Percentiles rank a stretch among this genome's conserved stretches.
These are phyloP conservation scores for Andrographis paniculata DNA, from an alignment of 305 asterid genomes.

Conservation along the genomic window DNA sequence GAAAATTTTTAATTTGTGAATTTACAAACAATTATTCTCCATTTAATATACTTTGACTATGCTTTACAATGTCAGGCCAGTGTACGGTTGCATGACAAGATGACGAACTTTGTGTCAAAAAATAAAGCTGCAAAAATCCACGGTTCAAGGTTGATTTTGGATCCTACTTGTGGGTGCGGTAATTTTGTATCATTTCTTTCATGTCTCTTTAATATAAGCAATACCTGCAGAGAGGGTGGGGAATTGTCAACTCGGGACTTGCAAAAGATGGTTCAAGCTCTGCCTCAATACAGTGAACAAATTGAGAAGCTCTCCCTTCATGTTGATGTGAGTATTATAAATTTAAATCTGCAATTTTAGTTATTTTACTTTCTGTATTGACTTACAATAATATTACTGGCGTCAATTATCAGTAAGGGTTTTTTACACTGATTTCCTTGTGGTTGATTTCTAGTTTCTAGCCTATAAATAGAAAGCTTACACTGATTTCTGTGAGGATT, in stretches of 20 bases:
- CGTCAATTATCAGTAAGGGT: neutral
- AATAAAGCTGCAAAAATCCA: slow-evolving; percentile 98
- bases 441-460: slow-evolving; percentile 1
- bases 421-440: neutral
- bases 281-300: slow-evolving; percentile 99
- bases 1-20: slow-evolving; percentile 5
- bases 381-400: neutral
- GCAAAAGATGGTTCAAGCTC: slow-evolving; percentile 99
- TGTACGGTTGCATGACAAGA: slow-evolving; percentile 87
- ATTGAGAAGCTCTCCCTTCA: slow-evolving; percentile 98
- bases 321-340: slow-evolving; percentile 83
- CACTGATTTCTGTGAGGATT: neutral
- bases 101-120: slow-evolving; percentile 86
- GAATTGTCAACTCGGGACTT: slow-evolving; percentile 90
- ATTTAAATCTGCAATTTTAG: slow-evolving; percentile 2
- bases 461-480: neutral
- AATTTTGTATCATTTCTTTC: no score
- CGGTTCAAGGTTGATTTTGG: slow-evolving; percentile 68
- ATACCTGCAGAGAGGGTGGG: slow-evolving; percentile 58
- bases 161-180: slow-evolving; percentile 18
- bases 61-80: slow-evolving; percentile 66
- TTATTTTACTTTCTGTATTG: no score
- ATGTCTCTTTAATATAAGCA: slow-evolving; percentile 10
- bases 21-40: slow-evolving; percentile 12
- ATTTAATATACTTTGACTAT: slow-evolving; percentile 5